These are phyloP conservation scores for Spizellomyces sp. DNA, from an alignment of 192 early-diverging fungal species.

Conservation along the genomic window DNA sequence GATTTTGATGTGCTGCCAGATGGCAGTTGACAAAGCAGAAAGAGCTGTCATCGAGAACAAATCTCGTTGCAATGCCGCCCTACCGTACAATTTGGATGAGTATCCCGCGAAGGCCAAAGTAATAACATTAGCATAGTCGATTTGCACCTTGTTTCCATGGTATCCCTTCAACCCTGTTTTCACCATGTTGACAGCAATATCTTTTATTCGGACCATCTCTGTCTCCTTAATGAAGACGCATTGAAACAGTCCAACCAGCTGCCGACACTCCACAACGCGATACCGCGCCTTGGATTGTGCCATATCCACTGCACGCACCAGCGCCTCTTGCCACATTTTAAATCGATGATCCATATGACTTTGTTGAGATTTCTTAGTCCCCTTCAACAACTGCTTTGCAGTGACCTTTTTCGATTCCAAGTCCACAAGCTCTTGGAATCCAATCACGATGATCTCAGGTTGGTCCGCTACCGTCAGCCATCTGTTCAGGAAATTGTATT, in stretches of 20 bases:
- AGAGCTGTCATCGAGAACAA: constrained; percentile 77
- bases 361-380: constrained; percentile 50
- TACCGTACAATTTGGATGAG: constrained; percentile 26
- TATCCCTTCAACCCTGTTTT: constrained; percentile 90
- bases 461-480: constrained; percentile 53
- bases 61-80: constrained; percentile 76
- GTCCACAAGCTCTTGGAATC: constrained; percentile 88
- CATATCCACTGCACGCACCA: constrained; percentile 62
- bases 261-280: constrained; percentile 69
- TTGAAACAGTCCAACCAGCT: constrained; percentile 91
- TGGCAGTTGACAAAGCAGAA: constrained; percentile 87
- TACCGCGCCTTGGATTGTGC: constrained; percentile 55
- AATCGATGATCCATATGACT: constrained; percentile 70
- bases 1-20: constrained; percentile 81
- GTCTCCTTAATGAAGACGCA: constrained; percentile 77
- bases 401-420: constrained; percentile 78
- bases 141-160: constrained; percentile 83
- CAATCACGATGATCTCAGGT: constrained; percentile 80
- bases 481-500: constrained; percentile 43
- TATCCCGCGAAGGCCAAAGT: neutral
- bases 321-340: constrained; percentile 79
- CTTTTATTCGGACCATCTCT: constrained; percentile 58
- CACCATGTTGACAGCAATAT: constrained; percentile 69
- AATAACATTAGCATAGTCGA: neutral
- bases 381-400: constrained; percentile 61